Conservation (phyloP, 208 protist genomes). For the Giardia muris region DNA sequence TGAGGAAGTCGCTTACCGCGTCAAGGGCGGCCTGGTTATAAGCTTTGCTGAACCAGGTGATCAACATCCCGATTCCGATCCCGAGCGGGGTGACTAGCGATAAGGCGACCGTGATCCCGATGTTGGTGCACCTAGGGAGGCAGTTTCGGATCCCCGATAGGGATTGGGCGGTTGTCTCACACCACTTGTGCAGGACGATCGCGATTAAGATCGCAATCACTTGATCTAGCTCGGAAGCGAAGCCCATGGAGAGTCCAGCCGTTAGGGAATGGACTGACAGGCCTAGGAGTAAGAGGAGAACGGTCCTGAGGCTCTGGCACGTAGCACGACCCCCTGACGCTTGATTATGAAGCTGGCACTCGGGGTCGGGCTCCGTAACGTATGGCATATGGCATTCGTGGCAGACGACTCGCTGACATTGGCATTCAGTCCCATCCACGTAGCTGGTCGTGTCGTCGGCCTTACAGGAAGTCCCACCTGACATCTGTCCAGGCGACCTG, state of each 20-base stretch:
- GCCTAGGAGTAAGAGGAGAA: background rate
- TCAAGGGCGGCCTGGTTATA: background rate
- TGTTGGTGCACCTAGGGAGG: background rate
- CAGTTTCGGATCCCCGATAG: background rate
- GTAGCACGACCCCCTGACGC: background rate
- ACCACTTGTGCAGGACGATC: background rate
- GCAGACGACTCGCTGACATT: background rate
- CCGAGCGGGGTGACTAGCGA: background rate
- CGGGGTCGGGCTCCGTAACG: background rate
- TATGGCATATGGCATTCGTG: background rate
- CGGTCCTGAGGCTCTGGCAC: background rate
- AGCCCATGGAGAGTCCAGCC: background rate
- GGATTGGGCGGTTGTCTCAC: background rate
- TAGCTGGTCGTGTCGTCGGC: background rate
- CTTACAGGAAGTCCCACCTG: background rate
- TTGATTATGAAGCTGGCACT: background rate
- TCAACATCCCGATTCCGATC: background rate
- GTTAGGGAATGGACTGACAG: background rate
- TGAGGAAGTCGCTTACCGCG: background rate
- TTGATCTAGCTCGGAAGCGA: background rate
- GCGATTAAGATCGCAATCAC: background rate
- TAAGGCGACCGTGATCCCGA: background rate
- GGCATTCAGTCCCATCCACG: background rate
- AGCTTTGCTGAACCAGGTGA: background rate
- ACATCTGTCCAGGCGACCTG: too few species aligned